phyloP scores from a whole-genome alignment of 164 flowering plant genomes.

The Cinnamomum chago region DNA sequence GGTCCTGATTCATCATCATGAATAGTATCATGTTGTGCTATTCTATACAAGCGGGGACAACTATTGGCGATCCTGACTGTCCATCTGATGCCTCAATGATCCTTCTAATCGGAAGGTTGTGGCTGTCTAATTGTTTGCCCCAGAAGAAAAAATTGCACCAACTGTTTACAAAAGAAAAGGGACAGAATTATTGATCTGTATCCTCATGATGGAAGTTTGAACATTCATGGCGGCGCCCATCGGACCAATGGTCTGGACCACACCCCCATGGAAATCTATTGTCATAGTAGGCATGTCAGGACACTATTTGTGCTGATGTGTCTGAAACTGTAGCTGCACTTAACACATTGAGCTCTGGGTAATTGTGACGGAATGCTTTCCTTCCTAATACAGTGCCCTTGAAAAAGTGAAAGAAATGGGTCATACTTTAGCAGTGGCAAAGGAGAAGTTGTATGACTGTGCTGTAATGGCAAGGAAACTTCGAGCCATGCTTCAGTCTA shows the following conservation, averaged over 20 bases:
- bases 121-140: not conserved
- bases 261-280: not conserved
- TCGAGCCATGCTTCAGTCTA: constrained; percentile 86
- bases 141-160: not conserved
- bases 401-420: constrained; percentile 92
- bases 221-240: not conserved
- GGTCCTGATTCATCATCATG: not conserved
- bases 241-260: not conserved
- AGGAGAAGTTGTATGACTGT: constrained; percentile 76
- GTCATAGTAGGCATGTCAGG: not conserved
- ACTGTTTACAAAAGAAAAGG: no score
- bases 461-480: constrained; percentile 61
- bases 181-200: no score
- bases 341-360: constrained; percentile 6
- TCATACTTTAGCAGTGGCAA: constrained; percentile 64
- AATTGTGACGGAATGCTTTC: not conserved
- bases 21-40: not conserved
- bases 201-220: not conserved
- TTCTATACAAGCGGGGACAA: not conserved
- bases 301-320: not conserved
- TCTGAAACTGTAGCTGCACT: not conserved
- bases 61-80: no score
- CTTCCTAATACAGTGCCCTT: constrained; percentile 38
- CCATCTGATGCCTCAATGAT: not conserved
- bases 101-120: not conserved